Evolutionary conservation across 805 yeast species (phyloP).

Genomic region (Hanseniaspora valbyensis): DNA sequence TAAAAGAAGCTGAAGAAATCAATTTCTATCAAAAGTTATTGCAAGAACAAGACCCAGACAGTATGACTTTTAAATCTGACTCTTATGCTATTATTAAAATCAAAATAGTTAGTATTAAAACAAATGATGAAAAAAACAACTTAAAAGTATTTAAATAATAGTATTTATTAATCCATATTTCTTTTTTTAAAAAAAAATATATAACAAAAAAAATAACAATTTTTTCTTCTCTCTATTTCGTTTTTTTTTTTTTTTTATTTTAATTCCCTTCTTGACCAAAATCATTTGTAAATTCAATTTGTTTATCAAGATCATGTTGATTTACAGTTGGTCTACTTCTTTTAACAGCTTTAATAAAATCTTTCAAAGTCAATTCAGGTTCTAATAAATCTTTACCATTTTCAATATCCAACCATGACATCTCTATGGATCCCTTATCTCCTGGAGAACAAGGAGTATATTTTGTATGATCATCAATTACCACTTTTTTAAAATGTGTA

Average conservation of each 20-base stretch:
- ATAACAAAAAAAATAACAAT: too few relatives aligned
- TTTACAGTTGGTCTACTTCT: conserved; percentile 93
- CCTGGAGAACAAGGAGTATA: conserved; percentile 96
- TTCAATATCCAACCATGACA: conserved; percentile 86
- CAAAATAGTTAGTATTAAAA: conserved; percentile 54
- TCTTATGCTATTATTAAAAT: conserved; percentile 58
- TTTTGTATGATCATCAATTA: conserved; percentile 27
- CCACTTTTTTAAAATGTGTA: conserved; percentile 67
- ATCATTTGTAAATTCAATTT: conserved; percentile 79
- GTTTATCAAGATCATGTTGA: conserved; percentile 66
- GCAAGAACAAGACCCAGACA: conserved; percentile 55
- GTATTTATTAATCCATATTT: background rate
- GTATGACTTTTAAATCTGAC: conserved; percentile 29
- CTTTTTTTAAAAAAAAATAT: too few relatives aligned
- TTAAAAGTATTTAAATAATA: conserved; percentile 19
- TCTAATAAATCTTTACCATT: conserved; percentile 73
- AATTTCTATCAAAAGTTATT: conserved; percentile 52
- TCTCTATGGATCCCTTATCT: conserved; percentile 71
- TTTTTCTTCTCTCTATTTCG: background rate
- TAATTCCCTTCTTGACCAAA: conserved; percentile 95
- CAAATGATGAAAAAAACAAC: conserved; percentile 68
- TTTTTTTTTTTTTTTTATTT: conserved; percentile 5
- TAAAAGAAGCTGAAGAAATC: conserved; percentile 38
- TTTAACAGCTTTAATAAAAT: conserved; percentile 84
- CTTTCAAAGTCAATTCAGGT: conserved; percentile 81